These are phyloP conservation scores for Lasiodiplodia theobromae DNA, from an alignment of 2,329 filamentous ascomycete species.

Conservation along the genomic window DNA sequence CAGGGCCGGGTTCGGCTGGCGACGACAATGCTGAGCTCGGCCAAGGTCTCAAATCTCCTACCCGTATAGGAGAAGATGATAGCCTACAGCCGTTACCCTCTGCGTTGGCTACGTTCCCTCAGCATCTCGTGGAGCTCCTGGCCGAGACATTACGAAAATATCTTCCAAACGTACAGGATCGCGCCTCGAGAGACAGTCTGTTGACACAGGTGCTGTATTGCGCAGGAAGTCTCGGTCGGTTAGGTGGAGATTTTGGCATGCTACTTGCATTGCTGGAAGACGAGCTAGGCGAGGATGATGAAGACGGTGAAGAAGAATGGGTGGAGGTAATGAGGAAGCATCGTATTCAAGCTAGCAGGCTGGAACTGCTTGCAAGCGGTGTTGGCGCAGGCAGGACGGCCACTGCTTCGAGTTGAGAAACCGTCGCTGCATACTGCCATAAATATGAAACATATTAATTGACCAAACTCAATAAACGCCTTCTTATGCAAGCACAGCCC, in stretches of 20 bases:
- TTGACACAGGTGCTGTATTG: slow-evolving; percentile 94
- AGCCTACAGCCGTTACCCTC: slow-evolving; percentile 68
- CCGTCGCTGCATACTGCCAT: background rate
- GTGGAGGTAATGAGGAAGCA: slow-evolving; percentile 89
- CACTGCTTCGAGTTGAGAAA: slow-evolving; percentile 1
- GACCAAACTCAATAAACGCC: background rate
- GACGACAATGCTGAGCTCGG: slow-evolving; percentile 9
- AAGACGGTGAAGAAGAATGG: slow-evolving; percentile 70
- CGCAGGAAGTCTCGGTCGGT: slow-evolving; percentile 84
- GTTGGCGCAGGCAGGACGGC: slow-evolving; percentile 44
- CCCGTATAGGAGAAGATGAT: slow-evolving; percentile 38
- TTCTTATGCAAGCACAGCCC: background rate
- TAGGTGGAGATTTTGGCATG: slow-evolving; percentile 93
- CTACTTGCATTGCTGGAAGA: slow-evolving; percentile 73
- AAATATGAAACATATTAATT: background rate
- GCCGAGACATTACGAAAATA: slow-evolving; percentile 78
- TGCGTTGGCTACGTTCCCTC: slow-evolving; percentile 81
- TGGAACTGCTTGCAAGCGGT: slow-evolving; percentile 64
- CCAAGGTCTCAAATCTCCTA: slow-evolving; percentile 11
- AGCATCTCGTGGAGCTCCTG: slow-evolving; percentile 82
- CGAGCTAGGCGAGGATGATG: slow-evolving; percentile 54
- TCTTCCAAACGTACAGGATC: slow-evolving; percentile 81
- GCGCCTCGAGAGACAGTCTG: slow-evolving; percentile 81
- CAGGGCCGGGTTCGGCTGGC: slow-evolving; percentile 42
- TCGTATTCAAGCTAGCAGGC: slow-evolving; percentile 78